These are phyloP conservation scores for Chondrostereum purpureum DNA, from an alignment of 1,284 basidiomycete genomes.

Conservation along the genomic window DNA sequence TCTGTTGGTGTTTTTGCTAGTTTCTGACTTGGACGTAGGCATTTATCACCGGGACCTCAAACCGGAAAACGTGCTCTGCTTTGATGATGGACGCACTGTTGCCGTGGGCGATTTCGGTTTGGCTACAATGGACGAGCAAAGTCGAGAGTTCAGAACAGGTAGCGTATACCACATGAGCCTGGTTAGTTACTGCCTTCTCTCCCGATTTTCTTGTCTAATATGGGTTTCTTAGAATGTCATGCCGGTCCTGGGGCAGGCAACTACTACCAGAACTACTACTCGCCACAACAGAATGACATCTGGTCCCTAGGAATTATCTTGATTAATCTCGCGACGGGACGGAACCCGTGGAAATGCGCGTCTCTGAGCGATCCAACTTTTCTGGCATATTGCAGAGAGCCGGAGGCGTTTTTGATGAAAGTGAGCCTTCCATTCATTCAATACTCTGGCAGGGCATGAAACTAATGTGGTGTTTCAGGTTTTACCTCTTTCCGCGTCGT, in stretches of 20 bases:
- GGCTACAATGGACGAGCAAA: conserved; percentile 84
- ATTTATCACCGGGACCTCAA: conserved; percentile 98
- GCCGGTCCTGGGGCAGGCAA: no score
- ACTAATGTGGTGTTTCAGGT: conserved; percentile 62
- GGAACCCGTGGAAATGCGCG: conserved; percentile 99
- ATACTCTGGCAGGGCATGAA: no score
- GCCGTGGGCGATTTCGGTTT: conserved; percentile 96
- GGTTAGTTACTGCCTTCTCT: conserved; percentile 42
- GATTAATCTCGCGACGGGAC: conserved; percentile 90
- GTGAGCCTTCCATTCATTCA: no score
- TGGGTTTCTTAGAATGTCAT: conserved; percentile 82
- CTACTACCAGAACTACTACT: no score
- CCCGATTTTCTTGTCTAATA: no score
- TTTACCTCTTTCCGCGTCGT: conserved; percentile 66
- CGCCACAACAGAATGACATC: conserved; percentile 86
- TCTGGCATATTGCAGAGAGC: conserved; percentile 65
- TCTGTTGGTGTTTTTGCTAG: no score
- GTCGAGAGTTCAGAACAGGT: conserved; percentile 92
- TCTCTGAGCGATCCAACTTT: conserved; percentile 71
- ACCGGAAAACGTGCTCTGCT: conserved; percentile 96
- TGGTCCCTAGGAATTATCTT: conserved; percentile 98
- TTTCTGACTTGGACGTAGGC: no score
- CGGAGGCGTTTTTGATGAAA: no score
- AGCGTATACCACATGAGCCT: conserved; percentile 95
- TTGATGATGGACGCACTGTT: conserved; percentile 71